Evolutionary conservation across 108 stramenopile species (phyloP), one percentile per base, ranked within the genome.

Genomic region (Fragilaria crotonensis): DNA sequence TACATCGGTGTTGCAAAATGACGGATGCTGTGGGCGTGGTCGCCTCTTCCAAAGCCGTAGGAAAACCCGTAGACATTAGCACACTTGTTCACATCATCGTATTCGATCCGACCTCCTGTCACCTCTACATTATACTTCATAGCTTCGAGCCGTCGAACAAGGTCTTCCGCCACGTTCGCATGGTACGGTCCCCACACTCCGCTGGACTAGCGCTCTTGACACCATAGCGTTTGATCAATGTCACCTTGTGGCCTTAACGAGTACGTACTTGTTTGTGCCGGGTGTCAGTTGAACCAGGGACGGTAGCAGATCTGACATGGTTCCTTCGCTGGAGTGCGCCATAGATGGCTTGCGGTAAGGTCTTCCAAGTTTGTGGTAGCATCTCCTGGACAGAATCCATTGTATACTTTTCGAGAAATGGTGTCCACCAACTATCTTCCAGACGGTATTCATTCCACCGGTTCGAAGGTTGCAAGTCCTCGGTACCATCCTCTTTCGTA

Each of bases 131-230:
- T 46, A 33, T 45, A 23, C 17, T 60, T 30, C 0, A 59, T 61
- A 14, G 49, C 26, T 28, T 57, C 25, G 3, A 89, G 75, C 60
- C 73, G 63, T 54, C 67, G 55, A 11, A 80, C 46, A 17, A 83
- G 45, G 47, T 78, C 79, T 29, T 68, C 23, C 0, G 83, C 87
- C 11, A 89, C 87, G 56, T 89, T 77, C 9, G 76, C 79, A 57
- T 89, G 87, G 44, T 83, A 83, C 1, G 81, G 81, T 18, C 85
- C 85, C 85, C 81, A 48, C 81, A 83, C 76, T 83, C 81, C 19
- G 30, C 25, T 20, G 83, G 81, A 1, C 79, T 64, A 7, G 87
- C 87, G 56, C 78, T 82, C 45, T 69, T 65, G 31, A 89, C 87
- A 71, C 83, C 83, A 72, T 72, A 81, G 5, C 67, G 25, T 52